Percentiles rank a stretch among this genome's conserved stretches.
phyloP scores from a whole-genome alignment of 352 stramenopile genomes.

The Phytophthora megakarya region DNA sequence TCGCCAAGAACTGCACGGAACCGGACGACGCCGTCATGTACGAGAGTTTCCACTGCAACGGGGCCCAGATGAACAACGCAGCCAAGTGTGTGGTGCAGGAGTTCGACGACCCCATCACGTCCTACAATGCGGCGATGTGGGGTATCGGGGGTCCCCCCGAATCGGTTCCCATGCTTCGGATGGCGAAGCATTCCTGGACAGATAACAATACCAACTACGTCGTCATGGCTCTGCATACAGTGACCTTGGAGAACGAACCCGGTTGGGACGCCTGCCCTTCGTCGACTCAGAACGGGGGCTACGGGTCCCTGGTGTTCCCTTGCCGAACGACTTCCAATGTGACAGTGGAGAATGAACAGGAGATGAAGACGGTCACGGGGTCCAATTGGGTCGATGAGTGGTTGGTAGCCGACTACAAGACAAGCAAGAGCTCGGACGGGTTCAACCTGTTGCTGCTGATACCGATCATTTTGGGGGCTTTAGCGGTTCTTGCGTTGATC shows the following conservation, averaged over 20 bases:
- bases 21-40: slow-evolving; percentile 17
- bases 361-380: slow-evolving; percentile 7
- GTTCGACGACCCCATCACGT: not conserved
- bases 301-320: slow-evolving; percentile 40
- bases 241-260: slow-evolving; percentile 26
- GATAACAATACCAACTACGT: slow-evolving; percentile 20
- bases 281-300: slow-evolving; percentile 14
- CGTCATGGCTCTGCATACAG: slow-evolving; percentile 32
- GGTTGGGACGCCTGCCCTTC: slow-evolving; percentile 25
- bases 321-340: slow-evolving; percentile 32
- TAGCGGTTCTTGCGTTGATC: slow-evolving; percentile 6
- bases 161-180: slow-evolving; percentile 1
- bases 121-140: slow-evolving; percentile 36
- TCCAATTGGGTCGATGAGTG: slow-evolving; percentile 33
- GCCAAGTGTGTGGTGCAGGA: slow-evolving; percentile 39
- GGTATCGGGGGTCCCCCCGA: slow-evolving; percentile 18
- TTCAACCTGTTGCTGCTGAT: slow-evolving; percentile 28
- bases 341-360: slow-evolving; percentile 13
- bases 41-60: slow-evolving; percentile 33
- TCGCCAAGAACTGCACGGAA: slow-evolving; percentile 27
- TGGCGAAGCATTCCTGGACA: slow-evolving; percentile 26
- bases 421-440: slow-evolving; percentile 1
- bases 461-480: slow-evolving; percentile 16
- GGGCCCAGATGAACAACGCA: slow-evolving; percentile 40
- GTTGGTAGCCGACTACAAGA: slow-evolving; percentile 28